These are phyloP conservation scores for Fusarium sarcochroum DNA, from an alignment of 2,329 filamentous ascomycete species.

Conservation along the genomic window DNA sequence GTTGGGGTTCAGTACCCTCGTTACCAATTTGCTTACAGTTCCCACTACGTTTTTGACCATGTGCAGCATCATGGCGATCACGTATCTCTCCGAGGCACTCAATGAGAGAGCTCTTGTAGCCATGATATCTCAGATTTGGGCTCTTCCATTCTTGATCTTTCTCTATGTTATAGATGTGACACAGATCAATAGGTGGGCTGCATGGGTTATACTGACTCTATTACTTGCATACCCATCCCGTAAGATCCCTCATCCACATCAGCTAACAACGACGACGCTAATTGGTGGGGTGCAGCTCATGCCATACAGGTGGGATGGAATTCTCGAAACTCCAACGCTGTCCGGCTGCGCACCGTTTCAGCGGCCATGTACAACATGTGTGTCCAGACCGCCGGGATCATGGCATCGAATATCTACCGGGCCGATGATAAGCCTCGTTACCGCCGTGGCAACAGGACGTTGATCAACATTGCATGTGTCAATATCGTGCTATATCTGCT, in stretches of 20 bases:
- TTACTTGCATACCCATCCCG: conserved; percentile 53
- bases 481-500: conserved; percentile 56
- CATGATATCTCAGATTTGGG: conserved; percentile 53
- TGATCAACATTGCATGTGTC: conserved; percentile 44
- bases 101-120: conserved; percentile 51
- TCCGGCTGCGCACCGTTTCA: conserved; percentile 73
- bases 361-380: conserved; percentile 64
- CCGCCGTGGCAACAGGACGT: conserved; percentile 59
- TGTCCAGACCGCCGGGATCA: conserved; percentile 62
- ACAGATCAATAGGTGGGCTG: conserved; percentile 49
- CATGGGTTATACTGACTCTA: conserved; percentile 52
- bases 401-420: conserved; percentile 63
- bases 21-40: conserved; percentile 33
- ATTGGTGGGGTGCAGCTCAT: conserved; percentile 51
- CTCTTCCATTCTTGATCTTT: conserved; percentile 52
- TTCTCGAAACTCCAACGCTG: conserved; percentile 71
- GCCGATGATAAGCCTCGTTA: conserved; percentile 60
- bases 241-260: conserved; percentile 16
- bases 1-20: conserved; percentile 28
- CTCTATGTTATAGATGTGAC: conserved; percentile 49
- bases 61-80: conserved; percentile 42
- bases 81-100: conserved; percentile 51
- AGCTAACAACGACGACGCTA: conserved; percentile 9
- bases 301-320: conserved; percentile 65
- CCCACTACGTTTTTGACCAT: conserved; percentile 32